Evolutionary conservation across 176 grass and related monocot species (phyloP), one percentile per base, ranked within the genome.

Genomic region (Musa itinerans): DNA sequence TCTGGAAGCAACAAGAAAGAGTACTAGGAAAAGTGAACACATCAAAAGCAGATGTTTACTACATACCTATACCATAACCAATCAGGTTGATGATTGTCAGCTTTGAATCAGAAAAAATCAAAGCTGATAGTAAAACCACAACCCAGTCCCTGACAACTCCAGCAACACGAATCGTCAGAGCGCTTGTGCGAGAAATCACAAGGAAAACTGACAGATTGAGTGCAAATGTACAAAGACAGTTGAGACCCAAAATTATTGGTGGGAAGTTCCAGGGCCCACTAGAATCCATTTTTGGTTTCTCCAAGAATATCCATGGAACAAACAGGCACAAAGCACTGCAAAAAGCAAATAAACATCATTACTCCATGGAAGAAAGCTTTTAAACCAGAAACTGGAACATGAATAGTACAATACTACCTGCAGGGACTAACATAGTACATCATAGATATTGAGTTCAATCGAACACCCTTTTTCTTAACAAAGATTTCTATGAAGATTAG

Each of bases 391-490:
- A 78, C 27, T 63, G 75, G 10, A 63, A 64, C 19, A 65, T 9
- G 16, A 16, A 64, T 78, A 16, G 54, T 27, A 67, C 34, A 9
- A 79, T 81, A 24, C 43, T 74, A 99, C 95, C 95, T 99, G 95
- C 90, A 99, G 2, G 95, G 90, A 74, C 95, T 99, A 65, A 99
- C 95, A 78, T 99, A 99, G 65, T 89, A 99, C 95, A 99, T 99
- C 88, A 94, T 94, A 70, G 95, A 99, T 80, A 99, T 93, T 71
- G 90, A 79, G 67, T 99, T 98, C 66, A 99, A 71, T 63, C 79
- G 88, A 68, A 98, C 88, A 72, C 95, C 95, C 26, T 98, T 98
- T 85, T 91, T 98, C 86, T 98, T 98, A 58, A 98, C 80, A 84
- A 98, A 98, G 78, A 98, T 91, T 77, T 98, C 95, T 14, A 98